Evolutionary conservation across 2,329 filamentous ascomycete genomes (phyloP), one percentile per base, ranked within the genome.

Genomic region (Fusarium udum): DNA sequence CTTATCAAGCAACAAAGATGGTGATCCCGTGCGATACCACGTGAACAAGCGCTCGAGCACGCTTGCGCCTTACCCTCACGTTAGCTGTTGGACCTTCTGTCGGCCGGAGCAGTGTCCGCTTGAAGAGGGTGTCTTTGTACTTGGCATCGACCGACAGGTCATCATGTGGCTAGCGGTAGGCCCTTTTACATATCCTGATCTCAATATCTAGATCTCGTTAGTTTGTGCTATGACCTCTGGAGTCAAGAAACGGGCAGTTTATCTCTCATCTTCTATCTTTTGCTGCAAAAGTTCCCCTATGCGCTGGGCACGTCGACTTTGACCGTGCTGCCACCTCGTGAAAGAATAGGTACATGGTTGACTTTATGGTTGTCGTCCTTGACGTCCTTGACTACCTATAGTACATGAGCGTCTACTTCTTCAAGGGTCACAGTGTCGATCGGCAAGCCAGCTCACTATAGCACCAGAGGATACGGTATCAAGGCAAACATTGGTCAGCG

Each of bases 161-260:
- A 68, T 61, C 53, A 53, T 61, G 65, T 65, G 40, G 52, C 57
- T 48, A 63, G 52, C 37, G 26, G 56, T 52, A 42, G 45, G 67
- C 48, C 55, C 51, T 70, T 68, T 26, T 14, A 28, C 24, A 58
- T 59, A 53, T 57, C 57, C 59, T 49, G 52, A 55, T 67, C 53
- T 43, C 39, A 39, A 59, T 46, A 51, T 73, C 53, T 37, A 67
- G 70, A 51, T 68, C 26, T 67, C 32, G 55, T 68, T 64, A 68
- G 63, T 61, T 61, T 68, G 67, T 74, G 62, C 71, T 73, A 64
- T 74, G 62, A 72, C 62, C 71, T 71, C 45, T 53, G 32, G 36
- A 36, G n/a, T 56, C 36, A 40, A 15, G 20, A 51, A 48, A 18
- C 37, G 36, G 28, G 42, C 32, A 46, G 52, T 32, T 26, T 69